Base-by-base conservation (phyloP, 352 stramenopile genomes). In the Globisporangium megalacanthum region DNA sequence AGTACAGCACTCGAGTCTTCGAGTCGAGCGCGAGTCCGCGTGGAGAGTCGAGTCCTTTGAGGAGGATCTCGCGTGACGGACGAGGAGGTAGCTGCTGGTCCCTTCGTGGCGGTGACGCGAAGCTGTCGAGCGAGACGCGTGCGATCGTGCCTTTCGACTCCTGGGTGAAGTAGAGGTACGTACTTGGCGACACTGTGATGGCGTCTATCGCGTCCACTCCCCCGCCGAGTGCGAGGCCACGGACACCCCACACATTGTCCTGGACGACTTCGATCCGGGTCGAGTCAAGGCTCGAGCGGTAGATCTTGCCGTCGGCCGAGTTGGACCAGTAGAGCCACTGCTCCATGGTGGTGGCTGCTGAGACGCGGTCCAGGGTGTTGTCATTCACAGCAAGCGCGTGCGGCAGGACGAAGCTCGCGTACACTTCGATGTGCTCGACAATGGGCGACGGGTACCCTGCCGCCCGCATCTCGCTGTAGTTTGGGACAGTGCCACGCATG, bases 291-390 rank as follows among this genome's bases (percentile, higher is more conserved):
- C 65, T 77, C n/a, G 67, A 88, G 1, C 74, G 64, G 55, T 92
- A 92, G 39, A 92, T 82, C 0, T 47, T 65, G 0, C 81, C 79
- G 37, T 92, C 81, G 1, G 58, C 64, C 6, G 79, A 82, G 46
- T 89, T 92, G 33, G 79, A 83, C 81, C 81, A 92, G 59, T 85
- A 89, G 4, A 92, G 56, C 64, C 72, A 83, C 42, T 75, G 20
- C 36, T 57, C 31, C 25, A 20, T 53, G 49, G 20, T 67, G 20
- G 13, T 67, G 20, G 13, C 17, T 31, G 39, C 20, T 6, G 44
- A 13, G 35, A 39, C 35, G 35, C 35, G 35, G 35, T 39, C 2
- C 2, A 25, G n/a, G 14, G 7, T 25, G n/a, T 39, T 50, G 62
- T 73, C 62, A 19, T 82, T 70, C 17, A 89, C 62, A 7, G 61